Evolutionary conservation across 768 basidiomycete genomes (phyloP), one percentile per base, ranked within the genome.

Genomic region (Paxillus involutus): DNA sequence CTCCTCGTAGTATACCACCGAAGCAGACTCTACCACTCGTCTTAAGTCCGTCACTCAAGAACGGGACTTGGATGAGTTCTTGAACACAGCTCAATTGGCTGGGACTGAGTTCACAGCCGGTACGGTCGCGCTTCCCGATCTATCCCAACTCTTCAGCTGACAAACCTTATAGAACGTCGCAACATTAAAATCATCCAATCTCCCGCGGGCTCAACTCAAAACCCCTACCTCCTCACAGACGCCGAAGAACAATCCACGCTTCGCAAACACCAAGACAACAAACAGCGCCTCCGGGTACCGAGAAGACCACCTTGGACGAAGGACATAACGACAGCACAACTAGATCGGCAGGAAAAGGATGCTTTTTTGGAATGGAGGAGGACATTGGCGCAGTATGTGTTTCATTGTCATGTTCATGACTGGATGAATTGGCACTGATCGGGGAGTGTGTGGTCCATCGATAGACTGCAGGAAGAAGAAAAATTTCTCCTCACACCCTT

Each of bases 41-140:
- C 79, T 99, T 36, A 84, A 87, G 66, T 98, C 96, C 0, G 86
- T 99, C 19, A 99, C 97, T 0, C 95, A 98, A 73, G 96, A 99
- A 73, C 77, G 85, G 51, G 94, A 98, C 75, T 77, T 99, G 17
- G 94, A 98, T 60, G 96, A 95, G 71, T 99, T 99, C 69, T 72
- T 99, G 51, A 95, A 84, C 65, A 97, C 92, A 12, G 97, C 97
- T 10, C 90, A 94, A 63, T 76, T 99, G 51, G 97, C 97, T 13
- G 96, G 89, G 47, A 90, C 90, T 11, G 93, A 99, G 62, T 99
- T 99, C 66, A 91, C 93, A 16, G 96, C 96, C 35, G 96, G 95
- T 96, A 55, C 35, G 82, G 62, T 24, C 30, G 14, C 36, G 36
- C 36, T 37, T 41, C 17, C 35, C 47, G 10, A n/a, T 37, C 36